Conservation (phyloP, 768 basidiomycete genomes). For the Steccherinum ochraceum region DNA sequence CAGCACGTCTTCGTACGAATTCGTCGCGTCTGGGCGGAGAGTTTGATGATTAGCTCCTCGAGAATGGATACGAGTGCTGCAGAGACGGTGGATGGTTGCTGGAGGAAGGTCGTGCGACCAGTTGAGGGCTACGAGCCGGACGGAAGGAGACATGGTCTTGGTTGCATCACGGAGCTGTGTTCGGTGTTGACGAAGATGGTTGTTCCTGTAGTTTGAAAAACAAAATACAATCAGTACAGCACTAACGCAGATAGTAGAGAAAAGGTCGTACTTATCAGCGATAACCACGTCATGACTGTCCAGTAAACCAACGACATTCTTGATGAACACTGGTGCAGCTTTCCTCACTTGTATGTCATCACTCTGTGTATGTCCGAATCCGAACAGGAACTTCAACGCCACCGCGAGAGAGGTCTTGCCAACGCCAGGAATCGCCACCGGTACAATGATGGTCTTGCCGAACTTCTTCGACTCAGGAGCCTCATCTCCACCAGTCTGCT, state of each 20-base stretch:
- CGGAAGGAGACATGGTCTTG: constrained; percentile 38
- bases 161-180: constrained; percentile 53
- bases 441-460: constrained; percentile 79
- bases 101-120: constrained; percentile 56
- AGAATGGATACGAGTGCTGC: constrained; percentile 61
- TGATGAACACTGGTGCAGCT: constrained; percentile 60
- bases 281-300: constrained; percentile 71
- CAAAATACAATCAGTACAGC: not conserved
- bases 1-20: constrained; percentile 73
- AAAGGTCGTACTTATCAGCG: constrained; percentile 76
- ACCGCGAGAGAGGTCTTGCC: constrained; percentile 87
- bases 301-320: constrained; percentile 62
- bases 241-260: not conserved
- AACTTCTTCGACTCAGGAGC: constrained; percentile 21
- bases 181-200: constrained; percentile 83
- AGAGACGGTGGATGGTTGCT: constrained; percentile 65
- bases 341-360: constrained; percentile 84
- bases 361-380: constrained; percentile 88
- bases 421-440: constrained; percentile 88
- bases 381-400: constrained; percentile 73
- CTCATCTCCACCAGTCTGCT: not conserved
- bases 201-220: constrained; percentile 60
- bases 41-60: constrained; percentile 87
- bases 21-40: constrained; percentile 52
- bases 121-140: constrained; percentile 75